Conservation (phyloP, 2,329 filamentous ascomycete species). For the Fusarium haematococcum region DNA sequence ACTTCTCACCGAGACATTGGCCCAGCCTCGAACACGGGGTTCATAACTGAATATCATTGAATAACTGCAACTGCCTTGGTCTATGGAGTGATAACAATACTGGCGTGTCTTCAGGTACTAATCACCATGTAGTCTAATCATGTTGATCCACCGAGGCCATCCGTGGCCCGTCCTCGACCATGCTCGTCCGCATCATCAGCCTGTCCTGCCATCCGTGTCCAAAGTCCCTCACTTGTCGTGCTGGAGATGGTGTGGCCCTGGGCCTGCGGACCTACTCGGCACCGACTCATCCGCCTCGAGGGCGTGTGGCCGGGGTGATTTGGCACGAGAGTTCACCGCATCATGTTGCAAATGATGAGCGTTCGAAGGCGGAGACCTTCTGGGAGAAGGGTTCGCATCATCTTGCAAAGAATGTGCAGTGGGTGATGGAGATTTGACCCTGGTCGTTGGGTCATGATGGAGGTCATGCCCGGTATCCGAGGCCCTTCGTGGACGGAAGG, state of each 20-base stretch:
- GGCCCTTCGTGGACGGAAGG: slow-evolving; percentile 7
- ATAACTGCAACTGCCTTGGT: not conserved
- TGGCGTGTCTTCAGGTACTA: slow-evolving; percentile 28
- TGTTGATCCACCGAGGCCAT: not conserved
- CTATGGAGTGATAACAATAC: slow-evolving; percentile 32
- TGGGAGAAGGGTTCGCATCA: slow-evolving; percentile 18
- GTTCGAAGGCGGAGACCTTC: slow-evolving; percentile 4
- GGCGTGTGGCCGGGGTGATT: slow-evolving; percentile 16
- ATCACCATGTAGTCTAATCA: not conserved
- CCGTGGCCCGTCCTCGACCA: not conserved
- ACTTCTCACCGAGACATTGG: not conserved
- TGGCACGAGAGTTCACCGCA: not conserved
- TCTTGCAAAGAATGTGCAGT: slow-evolving; percentile 23
- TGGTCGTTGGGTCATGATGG: slow-evolving; percentile 16
- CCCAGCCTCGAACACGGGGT: not conserved
- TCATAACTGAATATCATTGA: slow-evolving; percentile 23
- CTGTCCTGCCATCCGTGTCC: not conserved
- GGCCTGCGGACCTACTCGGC: not conserved
- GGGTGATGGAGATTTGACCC: slow-evolving; percentile 10
- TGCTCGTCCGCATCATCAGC: not conserved
- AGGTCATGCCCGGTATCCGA: slow-evolving; percentile 27
- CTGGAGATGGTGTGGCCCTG: slow-evolving; percentile 29
- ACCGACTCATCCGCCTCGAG: slow-evolving; percentile 30
- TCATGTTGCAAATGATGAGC: slow-evolving; percentile 32
- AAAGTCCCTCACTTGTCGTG: slow-evolving; percentile 25